Percentiles rank a stretch among this genome's conserved stretches.
phyloP scores from a whole-genome alignment of 176 grass and related monocot genomes.

The Carex pumila region DNA sequence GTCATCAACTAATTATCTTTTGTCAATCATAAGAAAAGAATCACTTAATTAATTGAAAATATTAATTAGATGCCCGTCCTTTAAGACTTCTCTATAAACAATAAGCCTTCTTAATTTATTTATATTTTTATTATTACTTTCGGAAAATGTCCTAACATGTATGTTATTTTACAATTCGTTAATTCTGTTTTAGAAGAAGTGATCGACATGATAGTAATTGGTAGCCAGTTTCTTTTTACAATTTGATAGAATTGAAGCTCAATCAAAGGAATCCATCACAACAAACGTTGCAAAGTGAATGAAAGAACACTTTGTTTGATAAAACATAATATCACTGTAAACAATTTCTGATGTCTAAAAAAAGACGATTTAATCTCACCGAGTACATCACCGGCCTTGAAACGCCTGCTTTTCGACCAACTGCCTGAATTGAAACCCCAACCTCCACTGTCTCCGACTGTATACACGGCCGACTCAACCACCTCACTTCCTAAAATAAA shows the following conservation, averaged over 20 bases:
- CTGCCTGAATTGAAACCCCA: slow-evolving; percentile 49
- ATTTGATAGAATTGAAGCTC: neutral
- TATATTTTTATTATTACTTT: neutral
- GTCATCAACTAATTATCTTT: no score
- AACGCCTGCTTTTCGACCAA: slow-evolving; percentile 46
- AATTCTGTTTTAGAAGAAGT: no score
- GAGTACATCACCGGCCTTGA: slow-evolving; percentile 57
- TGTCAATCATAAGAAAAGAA: neutral
- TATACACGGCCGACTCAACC: slow-evolving; percentile 35
- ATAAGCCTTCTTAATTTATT: neutral
- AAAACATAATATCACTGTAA: neutral
- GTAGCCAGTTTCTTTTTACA: neutral
- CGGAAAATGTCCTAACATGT: neutral
- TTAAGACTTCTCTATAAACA: neutral
- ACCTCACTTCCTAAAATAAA: slow-evolving; percentile 28
- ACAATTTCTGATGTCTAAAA: neutral
- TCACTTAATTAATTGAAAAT: neutral
- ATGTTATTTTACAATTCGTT: neutral
- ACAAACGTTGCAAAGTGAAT: neutral
- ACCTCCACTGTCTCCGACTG: slow-evolving; percentile 30
- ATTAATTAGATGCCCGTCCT: neutral
- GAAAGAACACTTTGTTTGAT: neutral
- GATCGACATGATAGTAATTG: neutral
- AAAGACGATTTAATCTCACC: slow-evolving; percentile 21
- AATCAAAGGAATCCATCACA: neutral